Evolutionary conservation across 805 yeast genomes (phyloP).

Genomic region (Clavispora phyllophila): DNA sequence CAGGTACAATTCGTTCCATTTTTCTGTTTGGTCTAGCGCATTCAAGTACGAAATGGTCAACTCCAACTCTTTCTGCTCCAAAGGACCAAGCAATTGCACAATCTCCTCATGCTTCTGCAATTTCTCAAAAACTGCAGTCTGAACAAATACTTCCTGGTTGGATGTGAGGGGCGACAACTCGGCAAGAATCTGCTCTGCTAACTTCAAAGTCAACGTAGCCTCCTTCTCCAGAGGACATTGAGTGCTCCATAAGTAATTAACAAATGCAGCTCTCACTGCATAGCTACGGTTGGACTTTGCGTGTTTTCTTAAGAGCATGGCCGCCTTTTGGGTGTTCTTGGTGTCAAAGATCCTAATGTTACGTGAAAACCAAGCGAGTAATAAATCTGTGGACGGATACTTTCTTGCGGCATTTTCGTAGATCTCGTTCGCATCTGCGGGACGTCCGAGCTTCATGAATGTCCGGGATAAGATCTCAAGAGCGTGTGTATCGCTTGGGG

Average conservation of each 20-base stretch:
- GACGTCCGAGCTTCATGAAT: slow-evolving; percentile 28
- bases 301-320: slow-evolving; percentile 38
- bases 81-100: slow-evolving; percentile 15
- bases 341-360: slow-evolving; percentile 45
- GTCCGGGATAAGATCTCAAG: slow-evolving; percentile 44
- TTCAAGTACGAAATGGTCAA: slow-evolving; percentile 52
- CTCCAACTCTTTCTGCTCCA: slow-evolving; percentile 51
- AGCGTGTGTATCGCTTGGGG: slow-evolving; percentile 53
- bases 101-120: slow-evolving; percentile 31
- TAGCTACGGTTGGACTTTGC: slow-evolving; percentile 24
- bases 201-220: background rate
- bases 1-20: slow-evolving; percentile 41
- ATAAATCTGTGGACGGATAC: slow-evolving; percentile 46
- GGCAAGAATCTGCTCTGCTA: slow-evolving; percentile 42
- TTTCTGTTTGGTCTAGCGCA: slow-evolving; percentile 35
- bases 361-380: slow-evolving; percentile 54
- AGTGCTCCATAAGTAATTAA: slow-evolving; percentile 40
- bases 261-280: slow-evolving; percentile 53
- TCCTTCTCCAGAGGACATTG: slow-evolving; percentile 39
- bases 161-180: slow-evolving; percentile 45
- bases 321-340: slow-evolving; percentile 47
- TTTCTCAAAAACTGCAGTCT: slow-evolving; percentile 44
- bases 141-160: slow-evolving; percentile 65
- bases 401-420: slow-evolving; percentile 57
- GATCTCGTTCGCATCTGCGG: slow-evolving; percentile 39